Evolutionary conservation across 1,139 yeast species (phyloP).

Genomic region (Debaryomycetaceae sp.): DNA sequence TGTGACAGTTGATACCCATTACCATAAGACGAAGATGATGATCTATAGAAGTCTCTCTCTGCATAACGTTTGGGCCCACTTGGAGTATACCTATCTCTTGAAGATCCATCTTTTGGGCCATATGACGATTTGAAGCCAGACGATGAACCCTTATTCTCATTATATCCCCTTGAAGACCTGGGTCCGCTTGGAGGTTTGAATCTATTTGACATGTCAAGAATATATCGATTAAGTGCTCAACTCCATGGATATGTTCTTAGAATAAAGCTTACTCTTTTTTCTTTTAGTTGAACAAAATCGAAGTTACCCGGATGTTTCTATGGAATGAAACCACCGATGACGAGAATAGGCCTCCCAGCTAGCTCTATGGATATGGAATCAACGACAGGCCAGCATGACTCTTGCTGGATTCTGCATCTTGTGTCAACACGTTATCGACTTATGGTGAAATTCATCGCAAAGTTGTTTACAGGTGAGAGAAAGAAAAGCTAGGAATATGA

Average conservation of each 20-base stretch:
- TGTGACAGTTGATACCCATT: conserved; percentile 6
- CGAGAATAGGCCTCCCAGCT: neutral
- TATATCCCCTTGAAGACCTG: conserved; percentile 22
- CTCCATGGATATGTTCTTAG: neutral
- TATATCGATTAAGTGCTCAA: neutral
- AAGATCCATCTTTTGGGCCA: conserved; percentile 5
- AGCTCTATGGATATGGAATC: neutral
- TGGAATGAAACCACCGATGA: neutral
- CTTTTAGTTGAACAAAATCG: neutral
- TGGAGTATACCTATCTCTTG: conserved; percentile 8
- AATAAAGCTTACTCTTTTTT: neutral
- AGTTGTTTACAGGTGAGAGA: neutral
- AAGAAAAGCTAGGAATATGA: neutral
- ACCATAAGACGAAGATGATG: conserved; percentile 3
- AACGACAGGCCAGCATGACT: neutral
- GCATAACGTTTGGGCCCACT: conserved; percentile 13
- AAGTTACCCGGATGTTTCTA: neutral
- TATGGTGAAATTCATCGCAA: neutral
- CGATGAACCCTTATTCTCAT: conserved; percentile 5
- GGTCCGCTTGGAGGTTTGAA: conserved; percentile 41
- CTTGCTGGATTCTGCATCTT: neutral
- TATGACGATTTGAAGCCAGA: conserved; percentile 6
- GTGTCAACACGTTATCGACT: neutral
- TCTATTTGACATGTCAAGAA: conserved; percentile 35
- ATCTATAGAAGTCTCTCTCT: conserved; percentile 18